Evolutionary conservation across 1,284 basidiomycete species (phyloP), one percentile per base, ranked within the genome.

Genomic region (Boletus subluridellus): DNA sequence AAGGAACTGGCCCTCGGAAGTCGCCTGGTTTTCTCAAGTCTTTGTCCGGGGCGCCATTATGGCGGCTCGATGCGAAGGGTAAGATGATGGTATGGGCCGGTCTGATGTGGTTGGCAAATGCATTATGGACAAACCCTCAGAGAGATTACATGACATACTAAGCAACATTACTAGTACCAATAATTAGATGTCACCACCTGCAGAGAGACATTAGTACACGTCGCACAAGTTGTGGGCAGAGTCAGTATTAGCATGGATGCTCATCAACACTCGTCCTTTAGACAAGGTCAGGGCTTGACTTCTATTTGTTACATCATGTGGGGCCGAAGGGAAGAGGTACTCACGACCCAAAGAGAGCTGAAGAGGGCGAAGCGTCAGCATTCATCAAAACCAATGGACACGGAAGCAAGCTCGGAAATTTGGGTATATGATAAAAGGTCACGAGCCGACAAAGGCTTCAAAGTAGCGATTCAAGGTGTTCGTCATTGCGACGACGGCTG

Each of bases 201-300:
- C 39, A 49, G 30, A 48, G 30, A 61, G 45, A 54, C 58, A 49
- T 60, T 44, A 73, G 65, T 21, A 64, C 8, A 50, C 1, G 44
- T 56, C n/a, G 0, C 3, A 45, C 24, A 34, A 21, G 21, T n/a
- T 7, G 17, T 2, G 7, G 6, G 6, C 12, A 34, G 48, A 39
- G 55, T 70, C 88, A 90, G 87, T 81, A 90, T 90, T 90, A 90
- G 88, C 88, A 90, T 90, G 89, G 87, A 78, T 71, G 71, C 76
- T 87, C 87, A 78, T 87, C 88, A 87, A 78, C 69, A 65, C 77
- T 75, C 73, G 78, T 87, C 85, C 85, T 81, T 83, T 57, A 83
- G 85, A 89, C 81, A 74, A 75, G 77, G 73, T 90, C 86, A 86
- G 89, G 78, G 88, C 89, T 91, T 91, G 89, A 91, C 89, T 90